Percentiles rank a stretch among this genome's conserved stretches.
phyloP scores from a whole-genome alignment of 805 yeast species.

The Ogataea methylovora region DNA sequence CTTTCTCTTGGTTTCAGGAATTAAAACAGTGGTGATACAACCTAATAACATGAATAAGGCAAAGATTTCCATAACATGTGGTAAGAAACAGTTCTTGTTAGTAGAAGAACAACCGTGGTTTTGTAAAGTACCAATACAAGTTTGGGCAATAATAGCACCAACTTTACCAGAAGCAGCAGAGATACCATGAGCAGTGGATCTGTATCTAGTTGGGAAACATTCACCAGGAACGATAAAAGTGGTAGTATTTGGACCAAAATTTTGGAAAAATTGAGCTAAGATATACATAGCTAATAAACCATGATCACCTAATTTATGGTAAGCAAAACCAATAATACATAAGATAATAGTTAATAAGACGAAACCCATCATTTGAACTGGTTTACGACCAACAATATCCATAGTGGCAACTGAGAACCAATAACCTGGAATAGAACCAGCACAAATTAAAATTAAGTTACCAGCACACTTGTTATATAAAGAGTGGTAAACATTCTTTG shows the following conservation, averaged over 20 bases:
- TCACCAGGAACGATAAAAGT: constrained; percentile 91
- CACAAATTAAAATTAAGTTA: constrained; percentile 86
- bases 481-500: constrained; percentile 58
- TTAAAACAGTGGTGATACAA: constrained; percentile 50
- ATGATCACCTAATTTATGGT: constrained; percentile 56
- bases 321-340: constrained; percentile 79
- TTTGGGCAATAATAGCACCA: constrained; percentile 90
- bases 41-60: constrained; percentile 89
- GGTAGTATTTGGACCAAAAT: constrained; percentile 91
- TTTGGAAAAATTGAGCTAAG: constrained; percentile 79
- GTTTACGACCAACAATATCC: constrained; percentile 79
- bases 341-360: constrained; percentile 60
- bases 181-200: constrained; percentile 93
- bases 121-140: constrained; percentile 76
- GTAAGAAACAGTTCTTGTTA: constrained; percentile 67
- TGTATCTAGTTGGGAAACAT: constrained; percentile 87
- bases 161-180: constrained; percentile 90
- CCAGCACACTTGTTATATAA: constrained; percentile 82
- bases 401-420: constrained; percentile 79
- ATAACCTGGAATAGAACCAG: constrained; percentile 93
- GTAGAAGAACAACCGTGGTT: constrained; percentile 65
- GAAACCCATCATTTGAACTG: constrained; percentile 75
- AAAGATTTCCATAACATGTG: constrained; percentile 90
- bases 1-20: constrained; percentile 90
- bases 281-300: constrained; percentile 75